Evolutionary conservation across 2,329 filamentous ascomycete species (phyloP), one percentile per base, ranked within the genome.

Genomic region (Aureobasidium sp.): DNA sequence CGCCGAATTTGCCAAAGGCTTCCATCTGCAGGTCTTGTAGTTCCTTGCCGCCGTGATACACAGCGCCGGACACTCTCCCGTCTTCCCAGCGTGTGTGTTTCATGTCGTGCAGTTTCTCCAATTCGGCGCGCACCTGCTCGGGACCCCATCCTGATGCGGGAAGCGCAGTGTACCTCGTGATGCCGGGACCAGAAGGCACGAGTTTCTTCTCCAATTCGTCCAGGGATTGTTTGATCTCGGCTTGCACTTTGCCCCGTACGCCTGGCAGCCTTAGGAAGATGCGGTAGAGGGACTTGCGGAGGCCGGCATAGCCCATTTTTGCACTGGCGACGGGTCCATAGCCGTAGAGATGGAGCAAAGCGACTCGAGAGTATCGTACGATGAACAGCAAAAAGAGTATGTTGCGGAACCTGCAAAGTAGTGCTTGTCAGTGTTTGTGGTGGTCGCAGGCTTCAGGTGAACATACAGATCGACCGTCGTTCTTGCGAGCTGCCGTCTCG

Each of bases 41-140:
- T 46, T 88, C 86, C 40, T 89, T 83, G 57, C 94, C 94, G 65
- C 94, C 94, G 71, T 97, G 93, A 71, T 99, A 99, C 35, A 99
- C 94, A 29, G 94, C 93, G 31, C 94, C 94, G 43, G 89, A 95
- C 59, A 99, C 94, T 65, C 84, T 87, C 9, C 94, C 94, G 73
- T 97, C 93, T 75, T 99, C 94, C 94, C 94, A 99, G 65, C 88
- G 84, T 2, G 92, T 96, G 75, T 97, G 94, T 68, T 96, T 87
- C 88, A 99, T 89, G 51, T 81, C 85, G 17, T 87, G 85, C 66
- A 99, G 79, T 66, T 84, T 83, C 62, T 86, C 83, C 63, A 99
- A 81, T 78, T 96, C 93, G 62, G 84, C 83, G 67, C 85, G 84
- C 43, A 99, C 82, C 64, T 86, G 84, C 19, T 96, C 91, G 43